These are phyloP conservation scores for Rehmannia glutinosa DNA, from an alignment of 257 asterid species.

Conservation along the genomic window DNA sequence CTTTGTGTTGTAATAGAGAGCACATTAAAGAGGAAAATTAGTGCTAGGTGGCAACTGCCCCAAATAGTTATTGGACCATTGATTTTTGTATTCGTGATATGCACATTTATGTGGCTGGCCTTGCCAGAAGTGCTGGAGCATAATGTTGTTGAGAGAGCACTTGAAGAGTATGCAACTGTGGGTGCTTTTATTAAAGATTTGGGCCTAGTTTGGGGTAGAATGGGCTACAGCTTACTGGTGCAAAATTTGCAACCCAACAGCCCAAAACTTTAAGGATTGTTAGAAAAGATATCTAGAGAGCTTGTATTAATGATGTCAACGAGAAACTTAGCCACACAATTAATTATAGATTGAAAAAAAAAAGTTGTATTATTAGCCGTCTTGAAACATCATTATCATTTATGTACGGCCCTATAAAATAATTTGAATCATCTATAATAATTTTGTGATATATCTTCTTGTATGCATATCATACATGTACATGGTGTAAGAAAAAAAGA, in stretches of 20 bases:
- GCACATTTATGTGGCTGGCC: conserved; percentile 24
- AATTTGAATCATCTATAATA: too few relatives aligned
- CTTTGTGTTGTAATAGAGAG: conserved; percentile 23
- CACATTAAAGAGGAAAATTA: conserved; percentile 9
- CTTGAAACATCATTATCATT: too few relatives aligned
- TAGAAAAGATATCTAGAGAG: too few relatives aligned
- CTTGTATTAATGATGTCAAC: too few relatives aligned
- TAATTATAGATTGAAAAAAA: too few relatives aligned
- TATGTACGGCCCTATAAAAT: too few relatives aligned
- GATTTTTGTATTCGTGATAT: conserved; percentile 22
- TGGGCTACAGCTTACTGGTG: not conserved
- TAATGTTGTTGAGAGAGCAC: conserved; percentile 20
- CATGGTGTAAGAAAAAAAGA: too few relatives aligned
- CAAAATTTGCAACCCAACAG: not conserved
- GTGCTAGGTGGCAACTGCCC: conserved; percentile 22
- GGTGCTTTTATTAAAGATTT: conserved; percentile 19
- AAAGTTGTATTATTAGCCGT: too few relatives aligned
- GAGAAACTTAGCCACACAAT: too few relatives aligned
- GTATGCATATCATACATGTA: too few relatives aligned
- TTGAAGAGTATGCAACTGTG: conserved; percentile 32
- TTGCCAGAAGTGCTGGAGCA: conserved; percentile 27
- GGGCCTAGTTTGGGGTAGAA: conserved; percentile 1
- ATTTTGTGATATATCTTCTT: too few relatives aligned
- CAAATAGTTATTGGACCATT: conserved; percentile 30
- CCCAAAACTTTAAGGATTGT: too few relatives aligned